phyloP scores from a whole-genome alignment of 345 rosid genomes.

The Cardiospermum halicacabum region DNA sequence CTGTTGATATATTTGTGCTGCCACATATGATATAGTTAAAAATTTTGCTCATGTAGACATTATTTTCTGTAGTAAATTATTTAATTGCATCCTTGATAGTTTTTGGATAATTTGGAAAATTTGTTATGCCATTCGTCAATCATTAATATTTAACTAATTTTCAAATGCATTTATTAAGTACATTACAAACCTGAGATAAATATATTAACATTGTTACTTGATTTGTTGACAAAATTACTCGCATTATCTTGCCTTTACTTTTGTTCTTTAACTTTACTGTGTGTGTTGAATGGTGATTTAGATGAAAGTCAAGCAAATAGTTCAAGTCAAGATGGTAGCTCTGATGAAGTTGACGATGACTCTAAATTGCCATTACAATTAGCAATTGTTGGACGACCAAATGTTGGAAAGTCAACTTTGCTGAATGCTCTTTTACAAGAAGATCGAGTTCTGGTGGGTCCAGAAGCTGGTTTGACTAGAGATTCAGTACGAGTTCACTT shows the following conservation, averaged over 20 bases:
- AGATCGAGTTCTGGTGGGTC: constrained; percentile 95
- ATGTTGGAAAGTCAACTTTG: constrained; percentile 95
- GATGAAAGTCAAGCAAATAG: constrained; percentile 31
- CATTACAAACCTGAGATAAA: background rate
- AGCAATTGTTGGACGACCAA: constrained; percentile 92
- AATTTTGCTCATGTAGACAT: too few species aligned
- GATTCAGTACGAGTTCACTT: constrained; percentile 90
- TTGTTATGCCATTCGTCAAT: background rate
- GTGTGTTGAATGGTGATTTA: constrained; percentile 23
- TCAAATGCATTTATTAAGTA: background rate
- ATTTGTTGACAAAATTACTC: background rate
- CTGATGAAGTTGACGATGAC: constrained; percentile 46
- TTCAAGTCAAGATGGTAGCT: constrained; percentile 25
- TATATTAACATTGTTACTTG: background rate
- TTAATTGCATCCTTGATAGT: background rate
- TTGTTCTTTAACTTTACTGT: constrained; percentile 11
- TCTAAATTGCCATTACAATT: constrained; percentile 79
- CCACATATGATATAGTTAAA: background rate
- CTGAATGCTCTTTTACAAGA: constrained; percentile 82
- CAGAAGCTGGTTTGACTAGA: constrained; percentile 94
- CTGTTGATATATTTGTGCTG: background rate
- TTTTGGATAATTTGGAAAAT: background rate
- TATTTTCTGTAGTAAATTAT: constrained; percentile 3
- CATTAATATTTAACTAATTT: background rate
- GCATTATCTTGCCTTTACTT: background rate